A percentile compares a stretch with the other conserved stretches of the same genome.
Evolutionary conservation across 1,139 yeast species (phyloP).

Genomic region (Scheffersomyces parashehatae): DNA sequence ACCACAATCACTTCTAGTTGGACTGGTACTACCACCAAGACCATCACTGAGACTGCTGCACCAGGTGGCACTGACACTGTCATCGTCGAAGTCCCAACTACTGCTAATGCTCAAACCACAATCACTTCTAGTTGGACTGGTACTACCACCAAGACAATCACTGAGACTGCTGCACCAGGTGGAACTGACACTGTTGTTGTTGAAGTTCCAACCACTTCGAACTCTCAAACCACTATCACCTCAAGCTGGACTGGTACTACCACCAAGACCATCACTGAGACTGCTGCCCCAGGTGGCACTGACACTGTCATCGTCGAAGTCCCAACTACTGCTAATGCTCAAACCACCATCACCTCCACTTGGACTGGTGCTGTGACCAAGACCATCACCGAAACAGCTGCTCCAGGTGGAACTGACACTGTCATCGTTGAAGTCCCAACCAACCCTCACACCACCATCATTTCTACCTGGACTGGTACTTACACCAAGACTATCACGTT

Average conservation of each 20-base stretch:
- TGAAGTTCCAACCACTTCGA: conserved; percentile 4
- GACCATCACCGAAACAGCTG: conserved; percentile 13
- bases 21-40: conserved; percentile 7
- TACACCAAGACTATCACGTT: neutral
- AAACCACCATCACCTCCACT: conserved; percentile 11
- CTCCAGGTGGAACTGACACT: conserved; percentile 11
- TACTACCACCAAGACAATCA: conserved; percentile 4
- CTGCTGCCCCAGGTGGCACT: conserved; percentile 8
- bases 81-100: neutral
- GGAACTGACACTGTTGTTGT: conserved; percentile 8
- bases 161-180: conserved; percentile 6
- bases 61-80: neutral
- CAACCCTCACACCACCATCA: neutral
- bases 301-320: conserved; percentile 13
- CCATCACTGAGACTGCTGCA: neutral
- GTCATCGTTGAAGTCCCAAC: neutral
- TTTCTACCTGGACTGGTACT: neutral
- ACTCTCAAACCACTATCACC: conserved; percentile 5
- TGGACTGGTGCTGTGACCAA: neutral
- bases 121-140: conserved; percentile 13
- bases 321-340: conserved; percentile 10
- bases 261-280: conserved; percentile 6
- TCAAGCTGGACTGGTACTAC: neutral
- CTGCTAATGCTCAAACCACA: conserved; percentile 4
- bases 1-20: conserved; percentile 15